Conservation (phyloP, 257 asterid genomes). For the Penstemon eatonii region DNA sequence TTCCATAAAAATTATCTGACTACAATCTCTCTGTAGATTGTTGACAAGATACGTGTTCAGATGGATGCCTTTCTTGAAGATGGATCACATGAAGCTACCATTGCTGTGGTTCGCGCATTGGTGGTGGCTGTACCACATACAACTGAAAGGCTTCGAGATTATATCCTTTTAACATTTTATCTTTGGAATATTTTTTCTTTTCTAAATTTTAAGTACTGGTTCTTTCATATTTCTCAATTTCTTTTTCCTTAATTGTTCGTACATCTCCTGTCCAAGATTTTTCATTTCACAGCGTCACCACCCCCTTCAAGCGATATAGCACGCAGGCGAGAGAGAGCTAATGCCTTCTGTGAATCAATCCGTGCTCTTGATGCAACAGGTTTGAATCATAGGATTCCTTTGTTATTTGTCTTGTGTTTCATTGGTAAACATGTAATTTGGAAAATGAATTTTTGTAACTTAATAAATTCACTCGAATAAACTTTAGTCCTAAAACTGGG, state of each 20-base stretch:
- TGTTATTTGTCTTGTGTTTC: background rate
- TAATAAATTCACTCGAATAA: background rate
- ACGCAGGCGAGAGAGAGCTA: constrained; percentile 77
- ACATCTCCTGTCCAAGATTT: constrained; percentile 95
- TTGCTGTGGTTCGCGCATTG: constrained; percentile 91
- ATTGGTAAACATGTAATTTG: background rate
- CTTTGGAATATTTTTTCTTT: constrained; percentile 15
- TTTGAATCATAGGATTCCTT: constrained; percentile 35
- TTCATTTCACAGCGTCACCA: constrained; percentile 68
- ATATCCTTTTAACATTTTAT: constrained; percentile 64
- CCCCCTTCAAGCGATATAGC: constrained; percentile 65
- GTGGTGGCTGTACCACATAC: constrained; percentile 90
- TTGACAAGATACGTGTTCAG: constrained; percentile 94
- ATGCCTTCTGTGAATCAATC: constrained; percentile 93
- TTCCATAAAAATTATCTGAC: constrained; percentile 32
- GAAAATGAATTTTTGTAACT: background rate
- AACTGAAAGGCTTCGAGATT: constrained; percentile 81
- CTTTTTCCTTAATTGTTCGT: constrained; percentile 50
- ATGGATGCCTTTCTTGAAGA: constrained; percentile 99
- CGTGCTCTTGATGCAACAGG: constrained; percentile 99
- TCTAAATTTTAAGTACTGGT: constrained; percentile 16
- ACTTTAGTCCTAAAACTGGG: background rate
- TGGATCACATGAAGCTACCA: constrained; percentile 95
- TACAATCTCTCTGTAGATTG: constrained; percentile 54
- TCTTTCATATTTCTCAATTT: constrained; percentile 12